Evolutionary conservation across 768 basidiomycete species (phyloP), one percentile per base, ranked within the genome.

Genomic region (Lactarius hatsudake): DNA sequence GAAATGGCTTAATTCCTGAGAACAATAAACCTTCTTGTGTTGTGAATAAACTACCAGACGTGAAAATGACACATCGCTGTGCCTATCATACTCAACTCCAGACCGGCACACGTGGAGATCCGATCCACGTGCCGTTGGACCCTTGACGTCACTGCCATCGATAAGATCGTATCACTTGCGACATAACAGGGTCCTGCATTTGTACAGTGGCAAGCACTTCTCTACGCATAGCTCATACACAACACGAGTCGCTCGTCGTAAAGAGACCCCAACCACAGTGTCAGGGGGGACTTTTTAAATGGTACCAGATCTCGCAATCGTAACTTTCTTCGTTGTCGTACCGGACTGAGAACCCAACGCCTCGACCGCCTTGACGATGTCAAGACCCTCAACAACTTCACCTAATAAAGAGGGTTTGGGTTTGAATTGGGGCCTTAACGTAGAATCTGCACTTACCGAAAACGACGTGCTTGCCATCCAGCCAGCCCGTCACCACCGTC

Each of bases 401-500:
- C 86, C 85, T 85, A 48, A 56, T 53, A 20, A 32, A 28, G 12
- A 18, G 62, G 28, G 45, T 18, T 60, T 9, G 62, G 28, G 45
- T 18, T 60, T 9, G 54, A 5, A n/a, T 26, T 15, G 6, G 7
- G 51, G 12, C 26, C 26, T 20, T 20, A 30, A 26, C 20, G n/a
- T 34, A 20, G 54, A 62, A 45, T 12, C 34, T 18, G 42, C 15
- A 63, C 75, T 56, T 72, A 86, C 94, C 94, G 73, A 96, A 95
- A 58, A 96, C 93, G 77, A 93, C 90, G 77, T 94, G 89, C 64
- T 82, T 84, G 65, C 88, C 89, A 75, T 95, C 91, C 66, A 95
- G 86, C 91, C 91, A 93, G 43, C 80, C 78, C 3, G 91, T 91
- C 40, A 79, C 77, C 64, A 87, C 87, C 48, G 93, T 95, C 69